A percentile compares a stretch with the other conserved stretches of the same genome.
Evolutionary conservation across 2,329 filamentous ascomycete species (phyloP).

Genomic region (Gnomoniopsis smithogilvyi): DNA sequence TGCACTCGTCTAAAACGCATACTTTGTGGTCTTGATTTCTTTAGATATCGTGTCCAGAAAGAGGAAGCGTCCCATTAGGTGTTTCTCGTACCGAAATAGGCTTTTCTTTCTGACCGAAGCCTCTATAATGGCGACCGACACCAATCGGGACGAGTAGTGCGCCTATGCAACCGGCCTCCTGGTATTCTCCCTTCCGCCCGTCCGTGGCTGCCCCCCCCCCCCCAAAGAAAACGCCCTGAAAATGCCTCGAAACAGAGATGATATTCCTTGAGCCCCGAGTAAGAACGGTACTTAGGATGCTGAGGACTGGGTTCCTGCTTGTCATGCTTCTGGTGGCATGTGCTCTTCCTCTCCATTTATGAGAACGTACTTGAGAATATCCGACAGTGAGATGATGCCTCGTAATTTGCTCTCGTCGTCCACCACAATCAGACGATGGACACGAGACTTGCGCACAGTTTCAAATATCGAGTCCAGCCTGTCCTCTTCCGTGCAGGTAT

Average conservation of each 20-base stretch:
- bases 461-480: slow-evolving; percentile 94
- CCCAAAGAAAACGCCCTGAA: slow-evolving; percentile 16
- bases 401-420: slow-evolving; percentile 84
- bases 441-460: slow-evolving; percentile 89
- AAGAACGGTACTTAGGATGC: slow-evolving; percentile 1
- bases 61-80: slow-evolving; percentile 2
- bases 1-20: slow-evolving; percentile 10
- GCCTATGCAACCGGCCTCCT: slow-evolving; percentile 17
- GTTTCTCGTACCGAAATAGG: not conserved
- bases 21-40: not conserved
- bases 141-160: slow-evolving; percentile 1
- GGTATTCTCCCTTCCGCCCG: slow-evolving; percentile 9
- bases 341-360: slow-evolving; percentile 69
- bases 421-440: slow-evolving; percentile 89
- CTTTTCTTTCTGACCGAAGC: not conserved
- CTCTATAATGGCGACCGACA: slow-evolving; percentile 8
- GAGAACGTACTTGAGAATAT: slow-evolving; percentile 93
- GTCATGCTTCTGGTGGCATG: slow-evolving; percentile 17
- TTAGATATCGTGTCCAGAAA: slow-evolving; percentile 7
- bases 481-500: slow-evolving; percentile 90
- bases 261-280: slow-evolving; percentile 2
- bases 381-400: slow-evolving; percentile 88
- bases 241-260: slow-evolving; percentile 19
- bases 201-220: not conserved
- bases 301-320: slow-evolving; percentile 4